Evolutionary conservation across 169 alveolate species (phyloP).

Genomic region (Cyclospora cayetanensis): DNA sequence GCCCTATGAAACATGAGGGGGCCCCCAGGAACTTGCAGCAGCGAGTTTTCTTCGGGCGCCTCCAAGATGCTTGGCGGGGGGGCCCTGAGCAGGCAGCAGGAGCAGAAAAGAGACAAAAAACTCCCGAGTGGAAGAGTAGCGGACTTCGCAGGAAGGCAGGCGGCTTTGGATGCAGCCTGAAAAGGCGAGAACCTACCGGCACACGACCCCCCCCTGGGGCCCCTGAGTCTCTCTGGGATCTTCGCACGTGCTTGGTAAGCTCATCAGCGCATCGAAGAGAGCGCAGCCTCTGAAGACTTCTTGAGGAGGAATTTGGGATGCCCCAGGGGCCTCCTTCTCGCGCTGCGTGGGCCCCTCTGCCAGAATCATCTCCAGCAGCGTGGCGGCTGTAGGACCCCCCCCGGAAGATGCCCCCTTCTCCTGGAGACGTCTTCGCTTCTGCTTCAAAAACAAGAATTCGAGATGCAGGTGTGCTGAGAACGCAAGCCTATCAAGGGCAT

Average conservation of each 20-base stretch:
- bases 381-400: background rate
- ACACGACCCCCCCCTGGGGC: slow-evolving; percentile 30
- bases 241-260: slow-evolving; percentile 5
- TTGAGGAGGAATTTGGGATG: background rate
- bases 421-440: background rate
- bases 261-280: no score
- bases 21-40: background rate
- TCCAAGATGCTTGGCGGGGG: slow-evolving; percentile 22
- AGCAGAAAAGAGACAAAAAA: no score
- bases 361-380: slow-evolving; percentile 21
- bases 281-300: background rate
- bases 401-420: background rate
- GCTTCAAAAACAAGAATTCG: background rate
- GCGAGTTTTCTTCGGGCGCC: background rate
- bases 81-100: slow-evolving; percentile 11
- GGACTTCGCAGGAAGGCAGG: no score
- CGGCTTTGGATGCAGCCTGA: background rate
- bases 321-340: slow-evolving; percentile 1
- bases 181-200: background rate
- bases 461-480: background rate
- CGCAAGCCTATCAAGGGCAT: background rate
- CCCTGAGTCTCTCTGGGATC: slow-evolving; percentile 8
- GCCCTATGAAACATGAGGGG: slow-evolving; percentile 7
- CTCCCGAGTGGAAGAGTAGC: no score
- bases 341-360: background rate